Base-by-base conservation (phyloP, 208 protist genomes). In the Trypanosoma boissoni region DNA sequence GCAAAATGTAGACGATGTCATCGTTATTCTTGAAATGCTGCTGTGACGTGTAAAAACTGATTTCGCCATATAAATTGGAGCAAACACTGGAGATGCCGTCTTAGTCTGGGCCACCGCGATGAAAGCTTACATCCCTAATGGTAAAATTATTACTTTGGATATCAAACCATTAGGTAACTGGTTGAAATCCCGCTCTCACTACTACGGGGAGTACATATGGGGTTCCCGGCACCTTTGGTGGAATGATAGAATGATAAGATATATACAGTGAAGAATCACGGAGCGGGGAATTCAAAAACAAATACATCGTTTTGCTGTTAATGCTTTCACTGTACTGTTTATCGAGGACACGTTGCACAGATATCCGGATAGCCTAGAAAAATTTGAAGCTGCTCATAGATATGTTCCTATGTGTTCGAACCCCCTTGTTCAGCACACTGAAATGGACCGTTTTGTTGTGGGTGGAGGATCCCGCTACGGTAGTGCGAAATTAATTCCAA, bases 11-110 rank as follows among this genome's bases (percentile, higher is more conserved):
- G 63, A 18, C 26, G 60, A 66, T 52, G 60, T 51, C 14, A 53
- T 66, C 52, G 60, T 37, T 16, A 66, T 66, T 45, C 60, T 63
- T n/a, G 60, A 66, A 12, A 66, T n/a, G n/a, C n/a, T 66, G 60
- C 51, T 66, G 1, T 66, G 60, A 51, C 26, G 60, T 28, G 60
- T 66, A 16, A 58, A 66, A 45, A 46, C 60, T 16, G 60, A 66
- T 42, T 45, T 66, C 23, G 21, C 63, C 26, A 66, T 66, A 4
- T 46, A 66, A 42, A 52, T 66, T 32, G 60, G 60, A 24, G 63
- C 60, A 20, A 66, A 66, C 52, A 66, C 48, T 18, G 60, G 60
- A 12, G 60, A 51, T 27, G 52, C 51, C 36, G 60, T 51, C 20
- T 63, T 66, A 28, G 60, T 66, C 28, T 66, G 63, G 9, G 43